A percentile compares a stretch with the other conserved stretches of the same genome.
phyloP scores from a whole-genome alignment of 129 eudicot species.

The Kitagawia praeruptora region DNA sequence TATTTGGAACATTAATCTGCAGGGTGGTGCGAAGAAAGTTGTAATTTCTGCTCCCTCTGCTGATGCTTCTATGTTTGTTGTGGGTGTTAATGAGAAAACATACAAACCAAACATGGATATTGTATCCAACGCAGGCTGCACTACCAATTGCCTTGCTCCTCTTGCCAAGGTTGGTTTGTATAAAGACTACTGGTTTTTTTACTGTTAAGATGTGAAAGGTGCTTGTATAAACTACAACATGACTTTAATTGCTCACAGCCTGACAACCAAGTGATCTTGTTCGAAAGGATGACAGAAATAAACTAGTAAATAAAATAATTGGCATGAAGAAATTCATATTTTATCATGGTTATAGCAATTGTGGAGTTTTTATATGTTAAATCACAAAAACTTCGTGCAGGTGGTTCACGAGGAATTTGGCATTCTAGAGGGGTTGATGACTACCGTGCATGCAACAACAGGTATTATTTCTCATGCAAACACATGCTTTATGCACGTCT shows the following conservation, averaged over 20 bases:
- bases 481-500: neutral
- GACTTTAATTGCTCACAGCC: neutral
- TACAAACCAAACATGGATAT: constrained; percentile 92
- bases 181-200: neutral
- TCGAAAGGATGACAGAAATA: neutral
- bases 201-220: neutral
- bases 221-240: too few species aligned
- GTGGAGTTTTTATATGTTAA: neutral
- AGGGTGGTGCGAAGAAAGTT: too few species aligned
- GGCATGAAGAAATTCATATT: neutral
- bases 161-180: constrained; percentile 66
- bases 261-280: neutral
- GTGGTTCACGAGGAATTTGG: constrained; percentile 57
- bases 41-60: constrained; percentile 99
- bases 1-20: too few species aligned
- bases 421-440: constrained; percentile 89
- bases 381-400: neutral
- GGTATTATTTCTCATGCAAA: constrained; percentile 34
- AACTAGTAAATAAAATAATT: neutral
- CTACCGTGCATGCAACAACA: constrained; percentile 96
- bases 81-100: constrained; percentile 84
- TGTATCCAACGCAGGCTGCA: constrained; percentile 94
- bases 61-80: constrained; percentile 98
- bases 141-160: constrained; percentile 97
- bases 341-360: neutral